Evolutionary conservation across 805 yeast species (phyloP), one percentile per base, ranked within the genome.

Genomic region (Saccharomycopsis olivae): DNA sequence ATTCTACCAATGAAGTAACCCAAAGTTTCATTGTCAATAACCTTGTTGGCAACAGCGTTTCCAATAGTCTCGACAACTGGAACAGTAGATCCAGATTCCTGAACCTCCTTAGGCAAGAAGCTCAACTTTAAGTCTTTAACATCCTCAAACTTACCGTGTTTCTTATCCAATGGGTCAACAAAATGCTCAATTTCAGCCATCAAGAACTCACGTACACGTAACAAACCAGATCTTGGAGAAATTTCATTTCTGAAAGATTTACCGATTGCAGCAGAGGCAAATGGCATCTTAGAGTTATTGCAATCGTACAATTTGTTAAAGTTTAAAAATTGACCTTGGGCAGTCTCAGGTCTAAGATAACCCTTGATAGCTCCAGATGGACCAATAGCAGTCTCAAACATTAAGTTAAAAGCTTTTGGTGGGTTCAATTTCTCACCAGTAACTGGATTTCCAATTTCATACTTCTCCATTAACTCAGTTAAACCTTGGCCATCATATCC

Each of bases 151-250:
- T 79, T 77, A 33, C 78, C 69, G 64, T 92, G 98, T 23, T 68
- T 60, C 66, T 92, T 92, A 65, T 88, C 72, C 35, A 67, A 65
- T 44, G 99, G 98, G 60, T 92, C 99, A 50, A 94, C 96, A 57
- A 75, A 92, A 65, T 92, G 98, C 68, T 92, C 99, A 58, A 92
- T 88, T 71, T 92, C 99, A 44, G 97, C 99, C 98, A 92, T 92
- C 59, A 92, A 69, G 62, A 92, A 92, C 69, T 92, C 99, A 65
- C 99, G 86, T 43, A 94, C 98, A 66, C 99, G 82, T 60, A 92
- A 72, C 53, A 92, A 71, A 53, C 99, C 99, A 20, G 97, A 84
- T 64, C 98, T 80, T 53, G 99, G 99, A 36, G 96, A 86, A 56
- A 92, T 92, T 69, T 92, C 99, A 64, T 92, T 92, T 71, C 99